Evolutionary conservation across 1,139 yeast species (phyloP).

Genomic region (Hemisphaericaspora subhashii): DNA sequence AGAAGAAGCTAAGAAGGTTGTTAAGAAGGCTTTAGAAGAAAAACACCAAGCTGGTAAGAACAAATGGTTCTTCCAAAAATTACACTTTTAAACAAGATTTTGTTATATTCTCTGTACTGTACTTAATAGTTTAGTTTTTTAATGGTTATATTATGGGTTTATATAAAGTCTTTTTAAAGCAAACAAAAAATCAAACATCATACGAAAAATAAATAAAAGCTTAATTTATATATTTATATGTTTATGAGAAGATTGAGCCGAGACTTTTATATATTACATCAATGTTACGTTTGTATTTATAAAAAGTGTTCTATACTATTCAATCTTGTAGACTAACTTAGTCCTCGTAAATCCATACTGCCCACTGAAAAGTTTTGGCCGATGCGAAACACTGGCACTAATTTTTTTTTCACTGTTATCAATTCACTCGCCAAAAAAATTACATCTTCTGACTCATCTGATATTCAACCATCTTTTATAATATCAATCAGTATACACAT

Average conservation of each 20-base stretch:
- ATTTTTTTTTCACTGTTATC: background rate
- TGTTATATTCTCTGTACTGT: slow-evolving; percentile 1
- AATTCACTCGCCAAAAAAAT: background rate
- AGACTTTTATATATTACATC: background rate
- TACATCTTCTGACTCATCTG: background rate
- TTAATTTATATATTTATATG: slow-evolving; percentile 4
- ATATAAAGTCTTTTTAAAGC: slow-evolving; percentile 2
- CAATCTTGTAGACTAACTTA: no score
- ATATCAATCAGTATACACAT: background rate
- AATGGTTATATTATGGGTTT: slow-evolving; percentile 5
- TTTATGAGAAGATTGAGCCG: background rate
- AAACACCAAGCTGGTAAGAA: slow-evolving; percentile 99
- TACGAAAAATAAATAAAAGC: slow-evolving; percentile 1
- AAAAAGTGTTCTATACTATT: no score
- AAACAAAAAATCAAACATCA: background rate
- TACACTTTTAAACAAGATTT: slow-evolving; percentile 76
- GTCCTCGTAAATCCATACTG: no score
- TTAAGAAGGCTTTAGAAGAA: slow-evolving; percentile 99
- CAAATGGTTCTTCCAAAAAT: slow-evolving; percentile 99
- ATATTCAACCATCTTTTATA: background rate
- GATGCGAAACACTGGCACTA: no score
- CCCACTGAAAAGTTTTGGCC: background rate
- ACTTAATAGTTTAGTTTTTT: slow-evolving; percentile 3
- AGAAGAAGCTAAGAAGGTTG: slow-evolving; percentile 98
- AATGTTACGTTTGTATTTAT: background rate